phyloP scores from a whole-genome alignment of 192 early-diverging fungal species.

The Coemansia sp. region DNA sequence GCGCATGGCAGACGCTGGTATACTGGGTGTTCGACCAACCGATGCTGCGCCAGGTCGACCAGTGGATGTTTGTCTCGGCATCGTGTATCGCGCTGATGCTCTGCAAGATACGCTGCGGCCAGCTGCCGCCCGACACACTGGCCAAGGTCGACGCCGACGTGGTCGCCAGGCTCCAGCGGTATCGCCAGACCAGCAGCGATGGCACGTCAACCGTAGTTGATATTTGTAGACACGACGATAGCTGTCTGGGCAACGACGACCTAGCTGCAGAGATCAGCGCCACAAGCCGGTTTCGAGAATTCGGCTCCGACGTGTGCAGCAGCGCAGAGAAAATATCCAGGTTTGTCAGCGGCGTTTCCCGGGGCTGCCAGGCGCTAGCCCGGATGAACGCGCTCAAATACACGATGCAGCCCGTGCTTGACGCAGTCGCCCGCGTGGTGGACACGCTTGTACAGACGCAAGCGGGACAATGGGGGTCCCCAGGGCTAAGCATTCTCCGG shows the following conservation, averaged over 20 bases:
- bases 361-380: conserved; percentile 12
- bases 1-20: conserved; percentile 31
- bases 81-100: conserved; percentile 15
- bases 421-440: conserved; percentile 14
- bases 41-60: conserved; percentile 10
- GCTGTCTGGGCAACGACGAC: too few relatives aligned
- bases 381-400: conserved; percentile 7
- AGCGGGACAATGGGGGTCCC: conserved; percentile 18
- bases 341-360: conserved; percentile 14
- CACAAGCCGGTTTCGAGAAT: not conserved
- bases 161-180: not conserved
- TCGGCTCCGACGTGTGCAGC: not conserved
- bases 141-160: not conserved
- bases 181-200: not conserved
- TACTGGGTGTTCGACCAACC: conserved; percentile 8
- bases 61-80: conserved; percentile 22
- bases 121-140: not conserved
- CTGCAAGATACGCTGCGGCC: not conserved
- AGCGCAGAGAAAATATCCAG: not conserved
- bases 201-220: not conserved
- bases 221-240: too few relatives aligned
- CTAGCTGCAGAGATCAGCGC: too few relatives aligned
- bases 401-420: not conserved
- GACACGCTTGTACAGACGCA: conserved; percentile 7
- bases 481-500: not conserved